A percentile compares a stretch with the other conserved stretches of the same genome.
phyloP scores from a whole-genome alignment of 495 filamentous ascomycete species.

The Schizothecium vesticola region DNA sequence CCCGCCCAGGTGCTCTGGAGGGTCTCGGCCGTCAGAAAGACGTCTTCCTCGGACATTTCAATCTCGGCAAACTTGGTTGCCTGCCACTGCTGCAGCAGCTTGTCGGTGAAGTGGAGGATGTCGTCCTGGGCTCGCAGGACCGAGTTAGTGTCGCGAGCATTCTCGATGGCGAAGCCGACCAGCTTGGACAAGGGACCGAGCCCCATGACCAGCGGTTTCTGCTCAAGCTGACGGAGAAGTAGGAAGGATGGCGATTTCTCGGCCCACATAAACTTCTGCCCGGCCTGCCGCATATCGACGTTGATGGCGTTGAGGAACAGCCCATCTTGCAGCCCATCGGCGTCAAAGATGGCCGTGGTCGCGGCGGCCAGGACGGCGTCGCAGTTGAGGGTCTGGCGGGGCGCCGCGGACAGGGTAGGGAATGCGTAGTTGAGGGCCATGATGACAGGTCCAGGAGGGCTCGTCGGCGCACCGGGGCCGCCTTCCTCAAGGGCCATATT shows the following conservation, averaged over 20 bases:
- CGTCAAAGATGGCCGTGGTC: conserved; percentile 57
- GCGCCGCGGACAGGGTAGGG: conserved; percentile 58
- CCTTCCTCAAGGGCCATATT: conserved; percentile 59
- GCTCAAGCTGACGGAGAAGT: conserved; percentile 51
- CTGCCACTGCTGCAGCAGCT: conserved; percentile 74
- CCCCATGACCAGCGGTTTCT: conserved; percentile 67
- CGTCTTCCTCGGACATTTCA: conserved; percentile 67
- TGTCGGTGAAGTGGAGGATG: conserved; percentile 63
- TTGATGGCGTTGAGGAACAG: conserved; percentile 77
- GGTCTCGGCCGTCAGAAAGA: conserved; percentile 65
- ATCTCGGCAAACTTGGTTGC: conserved; percentile 78
- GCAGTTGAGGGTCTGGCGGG: conserved; percentile 58
- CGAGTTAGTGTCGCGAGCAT: conserved; percentile 52
- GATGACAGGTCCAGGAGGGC: conserved; percentile 57
- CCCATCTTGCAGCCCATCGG: conserved; percentile 74
- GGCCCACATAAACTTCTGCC: conserved; percentile 69
- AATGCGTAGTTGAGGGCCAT: conserved; percentile 78
- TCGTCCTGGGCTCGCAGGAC: conserved; percentile 67
- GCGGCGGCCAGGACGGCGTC: conserved; percentile 68
- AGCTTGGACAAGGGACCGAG: conserved; percentile 76
- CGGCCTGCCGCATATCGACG: conserved; percentile 61
- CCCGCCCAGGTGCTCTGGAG: conserved; percentile 62
- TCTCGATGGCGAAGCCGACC: conserved; percentile 65
- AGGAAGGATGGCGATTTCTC: conserved; percentile 53
- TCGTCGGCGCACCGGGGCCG: conserved; percentile 34